Conservation (phyloP, 225 moss, liverwort and hornwort species). For the Physcomitrium patens region DNA sequence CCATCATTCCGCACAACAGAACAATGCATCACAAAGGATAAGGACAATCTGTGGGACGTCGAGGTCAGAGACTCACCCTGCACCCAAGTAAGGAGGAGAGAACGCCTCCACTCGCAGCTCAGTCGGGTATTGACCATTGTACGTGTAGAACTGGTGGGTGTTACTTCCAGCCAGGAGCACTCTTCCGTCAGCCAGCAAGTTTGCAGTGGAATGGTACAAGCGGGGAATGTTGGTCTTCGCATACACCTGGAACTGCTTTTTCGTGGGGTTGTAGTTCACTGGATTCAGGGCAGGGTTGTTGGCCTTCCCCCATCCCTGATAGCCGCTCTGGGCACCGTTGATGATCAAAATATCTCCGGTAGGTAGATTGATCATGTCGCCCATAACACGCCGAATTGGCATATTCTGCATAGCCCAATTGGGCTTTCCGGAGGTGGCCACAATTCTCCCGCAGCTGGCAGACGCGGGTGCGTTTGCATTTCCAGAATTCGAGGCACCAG, state of each 20-base stretch:
- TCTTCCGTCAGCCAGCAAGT: constrained; percentile 28
- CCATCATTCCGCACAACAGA: too few species aligned
- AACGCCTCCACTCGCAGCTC: not conserved
- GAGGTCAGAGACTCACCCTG: not conserved
- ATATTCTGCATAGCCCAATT: constrained; percentile 53
- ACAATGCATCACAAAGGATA: too few species aligned
- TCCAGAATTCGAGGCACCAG: constrained; percentile 39
- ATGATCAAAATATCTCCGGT: constrained; percentile 52
- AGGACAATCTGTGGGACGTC: too few species aligned
- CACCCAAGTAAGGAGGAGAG: constrained; percentile 28
- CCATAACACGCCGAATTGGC: constrained; percentile 51
- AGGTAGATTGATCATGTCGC: constrained; percentile 60
- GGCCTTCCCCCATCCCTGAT: constrained; percentile 47
- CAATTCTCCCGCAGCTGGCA: constrained; percentile 48
- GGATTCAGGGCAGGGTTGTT: constrained; percentile 40
- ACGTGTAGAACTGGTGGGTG: constrained; percentile 23
- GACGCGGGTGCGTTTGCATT: constrained; percentile 1
- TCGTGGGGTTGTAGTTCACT: constrained; percentile 25
- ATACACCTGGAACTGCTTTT: constrained; percentile 26
- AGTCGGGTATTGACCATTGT: constrained; percentile 18
- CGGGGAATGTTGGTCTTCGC: constrained; percentile 35
- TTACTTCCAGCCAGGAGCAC: constrained; percentile 31
- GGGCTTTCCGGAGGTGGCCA: constrained; percentile 19
- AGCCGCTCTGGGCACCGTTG: constrained; percentile 1
- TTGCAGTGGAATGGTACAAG: constrained; percentile 39